Conservation (phyloP, 768 basidiomycete genomes). For the Russula virescens region DNA sequence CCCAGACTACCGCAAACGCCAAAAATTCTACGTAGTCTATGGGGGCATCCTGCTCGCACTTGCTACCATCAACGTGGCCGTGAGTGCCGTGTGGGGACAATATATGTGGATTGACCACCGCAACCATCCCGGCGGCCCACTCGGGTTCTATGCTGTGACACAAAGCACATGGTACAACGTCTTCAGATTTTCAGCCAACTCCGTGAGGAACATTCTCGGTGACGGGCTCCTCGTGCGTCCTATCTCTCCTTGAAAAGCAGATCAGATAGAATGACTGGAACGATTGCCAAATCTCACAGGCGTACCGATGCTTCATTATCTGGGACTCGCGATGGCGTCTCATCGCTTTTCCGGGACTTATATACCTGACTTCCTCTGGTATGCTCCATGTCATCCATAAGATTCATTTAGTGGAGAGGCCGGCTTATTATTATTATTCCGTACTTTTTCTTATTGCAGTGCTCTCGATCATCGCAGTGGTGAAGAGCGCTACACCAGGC, state of each 20-base stretch:
- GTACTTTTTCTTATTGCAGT: constrained; percentile 26
- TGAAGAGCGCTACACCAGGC: constrained; percentile 30
- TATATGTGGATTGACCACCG: too few relatives aligned
- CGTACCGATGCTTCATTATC: constrained; percentile 6
- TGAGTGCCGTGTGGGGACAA: constrained; percentile 25
- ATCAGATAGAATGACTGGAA: not conserved
- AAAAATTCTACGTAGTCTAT: too few relatives aligned
- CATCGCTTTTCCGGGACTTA: constrained; percentile 25
- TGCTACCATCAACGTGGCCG: constrained; percentile 26
- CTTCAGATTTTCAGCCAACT: constrained; percentile 26
- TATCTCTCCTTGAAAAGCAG: too few relatives aligned
- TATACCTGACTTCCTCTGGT: not conserved
- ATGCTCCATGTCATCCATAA: not conserved
- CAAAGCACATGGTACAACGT: constrained; percentile 27
- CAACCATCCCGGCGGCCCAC: too few relatives aligned
- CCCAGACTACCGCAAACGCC: not conserved
- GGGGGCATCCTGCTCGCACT: too few relatives aligned
- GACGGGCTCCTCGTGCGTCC: constrained; percentile 29
- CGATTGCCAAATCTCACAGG: constrained; percentile 27
- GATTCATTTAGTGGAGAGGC: not conserved
- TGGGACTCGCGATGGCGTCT: constrained; percentile 26
- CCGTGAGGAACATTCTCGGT: constrained; percentile 26
- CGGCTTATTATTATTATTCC: not conserved
- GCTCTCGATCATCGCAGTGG: constrained; percentile 38
- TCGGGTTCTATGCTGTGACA: constrained; percentile 29